Conservation (phyloP, 1,284 basidiomycete species). For the Trametes sp. region DNA sequence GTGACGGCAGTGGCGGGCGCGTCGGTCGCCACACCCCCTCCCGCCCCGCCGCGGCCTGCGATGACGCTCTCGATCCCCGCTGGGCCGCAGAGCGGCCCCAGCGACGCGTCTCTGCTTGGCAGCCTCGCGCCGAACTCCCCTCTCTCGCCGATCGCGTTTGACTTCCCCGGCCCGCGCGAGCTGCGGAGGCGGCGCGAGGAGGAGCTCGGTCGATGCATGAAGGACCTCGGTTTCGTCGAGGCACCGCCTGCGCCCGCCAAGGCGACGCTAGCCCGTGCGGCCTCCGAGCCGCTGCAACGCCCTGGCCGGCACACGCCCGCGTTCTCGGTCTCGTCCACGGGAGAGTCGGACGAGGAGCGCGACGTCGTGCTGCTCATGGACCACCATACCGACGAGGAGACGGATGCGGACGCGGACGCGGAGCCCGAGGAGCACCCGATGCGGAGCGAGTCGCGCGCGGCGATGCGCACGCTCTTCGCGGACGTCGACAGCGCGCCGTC, state of each 20-base stretch:
- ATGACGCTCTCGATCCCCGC: conserved; percentile 17
- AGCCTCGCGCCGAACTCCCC: conserved; percentile 21
- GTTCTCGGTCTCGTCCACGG: conserved; percentile 13
- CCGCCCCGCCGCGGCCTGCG: neutral
- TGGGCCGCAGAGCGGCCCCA: neutral
- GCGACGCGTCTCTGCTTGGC: neutral
- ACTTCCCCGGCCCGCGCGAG: conserved; percentile 23
- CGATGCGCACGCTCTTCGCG: conserved; percentile 27
- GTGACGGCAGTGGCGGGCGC: neutral
- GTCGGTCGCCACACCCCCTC: neutral
- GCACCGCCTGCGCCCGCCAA: conserved; percentile 3
- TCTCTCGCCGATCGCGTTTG: conserved; percentile 29
- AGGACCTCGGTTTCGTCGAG: conserved; percentile 30
- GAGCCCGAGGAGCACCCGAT: neutral
- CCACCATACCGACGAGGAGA: conserved; percentile 10
- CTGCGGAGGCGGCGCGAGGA: conserved; percentile 29
- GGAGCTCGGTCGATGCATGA: conserved; percentile 28
- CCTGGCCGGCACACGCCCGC: neutral
- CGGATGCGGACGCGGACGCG: conserved; percentile 9
- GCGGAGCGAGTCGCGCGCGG: conserved; percentile 25
- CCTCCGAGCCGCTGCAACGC: neutral
- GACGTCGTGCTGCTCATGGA: conserved; percentile 30
- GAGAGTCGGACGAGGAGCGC: conserved; percentile 18
- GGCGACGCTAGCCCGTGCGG: neutral
- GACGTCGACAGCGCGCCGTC: neutral